phyloP scores from a whole-genome alignment of 805 yeast genomes.

The Starmerella scarabaei region DNA sequence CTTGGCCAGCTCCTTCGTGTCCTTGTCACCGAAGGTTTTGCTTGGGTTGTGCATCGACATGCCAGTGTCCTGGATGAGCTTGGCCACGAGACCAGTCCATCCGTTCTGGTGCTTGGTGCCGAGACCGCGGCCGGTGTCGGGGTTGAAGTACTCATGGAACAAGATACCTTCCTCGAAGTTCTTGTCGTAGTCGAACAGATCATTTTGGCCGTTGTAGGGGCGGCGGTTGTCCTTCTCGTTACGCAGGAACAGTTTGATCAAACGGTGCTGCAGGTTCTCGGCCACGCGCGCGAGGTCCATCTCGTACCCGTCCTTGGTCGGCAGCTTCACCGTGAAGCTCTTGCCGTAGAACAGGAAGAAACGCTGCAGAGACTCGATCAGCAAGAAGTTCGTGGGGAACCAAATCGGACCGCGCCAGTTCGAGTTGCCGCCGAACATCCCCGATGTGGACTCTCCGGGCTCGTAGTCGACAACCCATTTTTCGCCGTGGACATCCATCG shows the following conservation, averaged over 20 bases:
- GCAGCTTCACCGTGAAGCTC: slow-evolving; percentile 72
- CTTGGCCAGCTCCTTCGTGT: slow-evolving; percentile 27
- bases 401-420: slow-evolving; percentile 97
- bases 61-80: slow-evolving; percentile 80
- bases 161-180: slow-evolving; percentile 62
- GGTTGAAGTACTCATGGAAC: slow-evolving; percentile 82
- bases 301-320: slow-evolving; percentile 39
- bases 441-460: slow-evolving; percentile 52
- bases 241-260: slow-evolving; percentile 66
- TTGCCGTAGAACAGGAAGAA: slow-evolving; percentile 83
- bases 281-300: slow-evolving; percentile 42
- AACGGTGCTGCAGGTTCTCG: slow-evolving; percentile 74
- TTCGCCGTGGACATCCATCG: slow-evolving; percentile 70
- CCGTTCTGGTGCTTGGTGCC: slow-evolving; percentile 95
- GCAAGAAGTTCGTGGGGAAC: slow-evolving; percentile 82
- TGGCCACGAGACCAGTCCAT: slow-evolving; percentile 89
- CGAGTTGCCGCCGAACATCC: slow-evolving; percentile 91
- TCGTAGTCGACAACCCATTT: slow-evolving; percentile 33
- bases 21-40: slow-evolving; percentile 23
- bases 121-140: slow-evolving; percentile 85
- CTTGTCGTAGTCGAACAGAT: slow-evolving; percentile 43
- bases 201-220: slow-evolving; percentile 56
- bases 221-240: slow-evolving; percentile 40
- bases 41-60: slow-evolving; percentile 38
- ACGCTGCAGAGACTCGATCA: slow-evolving; percentile 77